Evolutionary conservation across 108 stramenopile species (phyloP).

Genomic region (Bacterosira constricta): DNA sequence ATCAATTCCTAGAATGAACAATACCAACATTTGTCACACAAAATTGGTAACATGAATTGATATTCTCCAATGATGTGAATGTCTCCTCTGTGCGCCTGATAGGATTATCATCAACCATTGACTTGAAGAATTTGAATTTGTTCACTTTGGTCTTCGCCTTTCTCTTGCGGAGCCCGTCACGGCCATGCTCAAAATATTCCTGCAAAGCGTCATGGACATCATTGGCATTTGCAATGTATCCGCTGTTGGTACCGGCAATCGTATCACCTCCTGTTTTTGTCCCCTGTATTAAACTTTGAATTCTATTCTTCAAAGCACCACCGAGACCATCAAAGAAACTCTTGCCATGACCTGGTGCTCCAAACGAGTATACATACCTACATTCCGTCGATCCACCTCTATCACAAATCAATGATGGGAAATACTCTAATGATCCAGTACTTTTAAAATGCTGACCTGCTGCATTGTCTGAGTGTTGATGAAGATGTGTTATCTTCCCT

Average conservation of each 20-base stretch:
- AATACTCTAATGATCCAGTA: neutral
- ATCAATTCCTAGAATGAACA: neutral
- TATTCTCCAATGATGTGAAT: neutral
- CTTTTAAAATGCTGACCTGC: conserved; percentile 16
- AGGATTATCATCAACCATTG: neutral
- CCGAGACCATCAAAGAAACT: conserved; percentile 7
- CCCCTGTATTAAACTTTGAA: neutral
- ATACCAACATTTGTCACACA: neutral
- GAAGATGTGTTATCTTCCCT: neutral
- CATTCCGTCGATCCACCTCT: neutral
- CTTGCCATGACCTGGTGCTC: conserved; percentile 15
- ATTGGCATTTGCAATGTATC: conserved; percentile 1
- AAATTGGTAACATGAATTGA: neutral
- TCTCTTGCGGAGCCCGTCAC: too few species aligned
- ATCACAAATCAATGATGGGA: neutral
- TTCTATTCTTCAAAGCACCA: neutral
- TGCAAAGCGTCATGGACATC: neutral
- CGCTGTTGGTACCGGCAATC: neutral
- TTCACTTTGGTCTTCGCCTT: neutral
- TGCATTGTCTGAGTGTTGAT: conserved; percentile 12
- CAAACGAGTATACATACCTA: conserved; percentile 6
- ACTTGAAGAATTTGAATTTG: conserved; percentile 6
- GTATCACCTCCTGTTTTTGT: neutral
- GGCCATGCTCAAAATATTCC: conserved; percentile 1
- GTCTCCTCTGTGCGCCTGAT: neutral